A percentile compares a stretch with the other conserved stretches of the same genome.
phyloP scores from a whole-genome alignment of 2,329 filamentous ascomycete species.

The Davidsoniella eucalypti region DNA sequence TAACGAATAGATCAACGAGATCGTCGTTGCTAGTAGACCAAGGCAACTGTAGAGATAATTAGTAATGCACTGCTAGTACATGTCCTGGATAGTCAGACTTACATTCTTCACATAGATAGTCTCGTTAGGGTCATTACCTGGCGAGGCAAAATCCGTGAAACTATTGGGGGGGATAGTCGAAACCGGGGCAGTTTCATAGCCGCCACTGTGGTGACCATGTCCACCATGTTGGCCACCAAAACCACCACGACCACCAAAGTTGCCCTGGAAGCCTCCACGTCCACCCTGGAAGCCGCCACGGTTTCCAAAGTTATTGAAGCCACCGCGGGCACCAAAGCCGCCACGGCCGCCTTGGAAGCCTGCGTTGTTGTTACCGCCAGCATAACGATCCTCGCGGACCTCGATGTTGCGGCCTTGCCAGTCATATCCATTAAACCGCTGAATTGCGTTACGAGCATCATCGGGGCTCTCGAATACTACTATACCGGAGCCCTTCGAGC shows the following conservation, averaged over 20 bases:
- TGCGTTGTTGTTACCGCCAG: conserved; percentile 38
- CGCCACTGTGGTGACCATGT: conserved; percentile 22
- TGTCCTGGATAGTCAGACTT: conserved; percentile 26
- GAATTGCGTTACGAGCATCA: conserved; percentile 87
- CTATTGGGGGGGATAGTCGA: conserved; percentile 54
- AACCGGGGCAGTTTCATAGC: conserved; percentile 33
- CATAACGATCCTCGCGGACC: conserved; percentile 91
- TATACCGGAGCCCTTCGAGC: conserved; percentile 91
- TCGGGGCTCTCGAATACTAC: conserved; percentile 92
- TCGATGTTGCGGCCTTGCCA: conserved; percentile 92
- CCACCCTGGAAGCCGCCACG: conserved; percentile 44
- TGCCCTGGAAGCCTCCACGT: conserved; percentile 42
- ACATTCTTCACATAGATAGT: conserved; percentile 95
- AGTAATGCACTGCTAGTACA: conserved; percentile 6
- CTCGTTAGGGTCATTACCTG: conserved; percentile 67
- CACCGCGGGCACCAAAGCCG: conserved; percentile 41
- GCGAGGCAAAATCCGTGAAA: conserved; percentile 84
- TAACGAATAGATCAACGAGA: conserved; percentile 87
- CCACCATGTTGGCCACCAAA: conserved; percentile 20
- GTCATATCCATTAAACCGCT: conserved; percentile 96
- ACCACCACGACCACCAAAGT: conserved; percentile 31
- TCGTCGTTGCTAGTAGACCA: conserved; percentile 99
- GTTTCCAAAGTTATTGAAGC: conserved; percentile 39
- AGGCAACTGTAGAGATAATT: conserved; percentile 47
- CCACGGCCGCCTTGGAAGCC: conserved; percentile 42